These are phyloP conservation scores for Erodium trifolium DNA, from an alignment of 441 rosid species.

Conservation along the genomic window DNA sequence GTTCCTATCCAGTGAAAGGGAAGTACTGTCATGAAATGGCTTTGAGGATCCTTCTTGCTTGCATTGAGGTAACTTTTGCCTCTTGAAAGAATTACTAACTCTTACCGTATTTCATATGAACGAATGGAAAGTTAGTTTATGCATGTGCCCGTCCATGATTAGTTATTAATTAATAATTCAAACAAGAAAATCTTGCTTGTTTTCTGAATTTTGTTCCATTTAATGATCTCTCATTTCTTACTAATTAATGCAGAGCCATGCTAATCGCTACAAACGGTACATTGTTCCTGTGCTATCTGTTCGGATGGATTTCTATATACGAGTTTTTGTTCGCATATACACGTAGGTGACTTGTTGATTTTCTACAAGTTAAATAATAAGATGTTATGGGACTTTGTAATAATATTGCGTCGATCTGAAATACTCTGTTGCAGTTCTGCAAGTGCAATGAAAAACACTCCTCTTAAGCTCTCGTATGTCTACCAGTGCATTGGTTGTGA, in stretches of 20 bases:
- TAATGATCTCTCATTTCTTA: constrained; percentile 8
- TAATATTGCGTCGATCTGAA: constrained; percentile 14
- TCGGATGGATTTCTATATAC: constrained; percentile 84
- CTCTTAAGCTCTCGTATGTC: constrained; percentile 93
- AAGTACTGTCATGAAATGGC: constrained; percentile 99
- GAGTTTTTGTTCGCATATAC: constrained; percentile 90
- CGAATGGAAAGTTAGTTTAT: background rate
- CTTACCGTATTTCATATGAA: background rate
- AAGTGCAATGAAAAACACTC: constrained; percentile 95
- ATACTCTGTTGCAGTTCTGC: constrained; percentile 65
- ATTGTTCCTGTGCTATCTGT: constrained; percentile 93
- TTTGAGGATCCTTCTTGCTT: constrained; percentile 86
- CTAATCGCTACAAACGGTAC: constrained; percentile 91
- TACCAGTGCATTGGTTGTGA: constrained; percentile 95
- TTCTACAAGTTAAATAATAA: constrained; percentile 9
- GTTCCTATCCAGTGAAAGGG: constrained; percentile 85
- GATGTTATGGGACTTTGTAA: background rate
- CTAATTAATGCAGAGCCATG: constrained; percentile 69
- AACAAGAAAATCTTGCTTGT: background rate
- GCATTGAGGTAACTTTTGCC: constrained; percentile 66
- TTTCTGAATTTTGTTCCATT: background rate
- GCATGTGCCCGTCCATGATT: too few relatives aligned
- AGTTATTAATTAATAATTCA: too few relatives aligned
- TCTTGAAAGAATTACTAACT: background rate
- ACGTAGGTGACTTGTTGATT: constrained; percentile 40